These are phyloP conservation scores for Styphnolobium japonicum DNA, from an alignment of 306 rosid species.

Conservation along the genomic window DNA sequence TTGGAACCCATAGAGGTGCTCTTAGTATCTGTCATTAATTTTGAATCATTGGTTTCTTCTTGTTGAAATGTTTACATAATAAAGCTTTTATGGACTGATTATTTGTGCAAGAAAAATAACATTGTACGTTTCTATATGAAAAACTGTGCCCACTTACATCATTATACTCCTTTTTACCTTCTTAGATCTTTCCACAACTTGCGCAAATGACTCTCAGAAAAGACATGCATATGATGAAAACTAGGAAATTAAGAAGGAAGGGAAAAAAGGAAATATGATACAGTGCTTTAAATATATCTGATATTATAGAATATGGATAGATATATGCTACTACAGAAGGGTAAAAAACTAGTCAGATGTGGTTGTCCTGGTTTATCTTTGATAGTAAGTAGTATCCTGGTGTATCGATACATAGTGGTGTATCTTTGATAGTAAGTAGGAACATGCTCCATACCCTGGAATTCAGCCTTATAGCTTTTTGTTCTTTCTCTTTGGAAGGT, in stretches of 20 bases:
- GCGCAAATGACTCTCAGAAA: background rate
- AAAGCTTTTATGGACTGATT: slow-evolving; percentile 15
- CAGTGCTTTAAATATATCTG: slow-evolving; percentile 8
- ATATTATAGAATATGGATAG: background rate
- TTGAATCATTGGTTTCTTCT: slow-evolving; percentile 21
- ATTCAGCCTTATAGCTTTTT: slow-evolving; percentile 11
- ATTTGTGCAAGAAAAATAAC: slow-evolving; percentile 6
- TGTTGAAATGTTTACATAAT: background rate
- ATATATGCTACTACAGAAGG: background rate
- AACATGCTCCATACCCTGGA: background rate
- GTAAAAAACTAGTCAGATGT: background rate
- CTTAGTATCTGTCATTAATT: slow-evolving; percentile 5
- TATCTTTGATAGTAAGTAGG: background rate
- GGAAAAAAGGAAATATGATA: background rate
- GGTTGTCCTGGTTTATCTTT: background rate
- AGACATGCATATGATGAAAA: slow-evolving; percentile 15
- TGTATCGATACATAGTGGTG: background rate
- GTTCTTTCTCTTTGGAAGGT: slow-evolving; percentile 45
- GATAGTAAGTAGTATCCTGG: background rate
- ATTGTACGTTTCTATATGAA: background rate
- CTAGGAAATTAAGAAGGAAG: background rate
- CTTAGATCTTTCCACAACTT: background rate
- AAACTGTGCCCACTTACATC: background rate
- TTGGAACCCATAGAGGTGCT: slow-evolving; percentile 77
- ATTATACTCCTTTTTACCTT: background rate